These are phyloP conservation scores for Coniferiporia sulphurascens DNA, from an alignment of 1,284 basidiomycete species.

Conservation along the genomic window DNA sequence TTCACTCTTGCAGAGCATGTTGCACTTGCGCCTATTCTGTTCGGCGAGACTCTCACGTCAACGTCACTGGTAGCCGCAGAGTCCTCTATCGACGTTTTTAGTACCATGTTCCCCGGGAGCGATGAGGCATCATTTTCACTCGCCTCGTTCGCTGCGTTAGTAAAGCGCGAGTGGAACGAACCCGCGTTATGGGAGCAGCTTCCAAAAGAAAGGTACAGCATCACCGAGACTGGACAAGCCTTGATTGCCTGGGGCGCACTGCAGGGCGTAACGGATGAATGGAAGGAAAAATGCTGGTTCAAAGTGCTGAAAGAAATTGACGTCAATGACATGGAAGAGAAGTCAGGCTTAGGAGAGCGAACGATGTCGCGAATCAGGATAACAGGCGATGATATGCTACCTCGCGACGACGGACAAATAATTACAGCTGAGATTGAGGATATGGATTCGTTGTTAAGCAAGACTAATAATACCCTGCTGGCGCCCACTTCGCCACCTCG, in stretches of 20 bases:
- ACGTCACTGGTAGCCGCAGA: slow-evolving; percentile 69
- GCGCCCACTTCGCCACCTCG: slow-evolving; percentile 17
- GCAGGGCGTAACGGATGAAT: slow-evolving; percentile 72
- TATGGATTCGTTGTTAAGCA: slow-evolving; percentile 23
- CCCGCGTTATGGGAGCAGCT: slow-evolving; percentile 45
- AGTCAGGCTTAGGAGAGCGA: slow-evolving; percentile 27
- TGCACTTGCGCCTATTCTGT: slow-evolving; percentile 64
- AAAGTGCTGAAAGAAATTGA: slow-evolving; percentile 59
- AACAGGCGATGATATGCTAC: slow-evolving; percentile 62
- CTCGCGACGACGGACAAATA: slow-evolving; percentile 58
- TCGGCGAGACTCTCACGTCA: slow-evolving; percentile 72
- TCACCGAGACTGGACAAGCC: slow-evolving; percentile 60
- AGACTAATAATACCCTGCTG: not conserved
- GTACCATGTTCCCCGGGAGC: slow-evolving; percentile 66
- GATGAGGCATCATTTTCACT: slow-evolving; percentile 75
- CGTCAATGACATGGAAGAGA: slow-evolving; percentile 41
- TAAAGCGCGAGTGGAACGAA: slow-evolving; percentile 64
- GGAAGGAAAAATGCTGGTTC: slow-evolving; percentile 68
- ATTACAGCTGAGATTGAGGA: slow-evolving; percentile 70
- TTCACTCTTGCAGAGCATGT: slow-evolving; percentile 64
- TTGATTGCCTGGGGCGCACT: slow-evolving; percentile 73
- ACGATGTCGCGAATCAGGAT: slow-evolving; percentile 57
- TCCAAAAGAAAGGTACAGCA: slow-evolving; percentile 56
- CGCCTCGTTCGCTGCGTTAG: slow-evolving; percentile 69
- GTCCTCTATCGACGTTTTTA: slow-evolving; percentile 66